phyloP scores from a whole-genome alignment of 163 green algal species.

The Scenedesmus sp. region DNA sequence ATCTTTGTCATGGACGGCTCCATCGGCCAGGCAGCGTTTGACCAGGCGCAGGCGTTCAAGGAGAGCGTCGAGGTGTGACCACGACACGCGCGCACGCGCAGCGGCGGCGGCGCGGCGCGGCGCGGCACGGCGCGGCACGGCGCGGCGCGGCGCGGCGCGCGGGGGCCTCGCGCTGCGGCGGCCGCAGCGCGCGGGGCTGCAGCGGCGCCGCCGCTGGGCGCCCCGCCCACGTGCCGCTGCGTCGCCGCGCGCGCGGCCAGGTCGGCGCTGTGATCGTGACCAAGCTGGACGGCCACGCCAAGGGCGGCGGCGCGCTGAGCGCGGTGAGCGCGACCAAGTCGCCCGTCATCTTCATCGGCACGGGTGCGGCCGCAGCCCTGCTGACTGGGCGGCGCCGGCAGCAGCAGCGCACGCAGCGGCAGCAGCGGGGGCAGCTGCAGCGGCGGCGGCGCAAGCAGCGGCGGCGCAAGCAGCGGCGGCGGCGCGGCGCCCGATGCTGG shows the following conservation, averaged over 20 bases:
- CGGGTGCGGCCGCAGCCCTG: conserved; percentile 65
- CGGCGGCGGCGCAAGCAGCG: too few relatives aligned
- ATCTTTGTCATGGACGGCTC: conserved; percentile 99
- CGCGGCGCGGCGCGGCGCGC: too few relatives aligned
- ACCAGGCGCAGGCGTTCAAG: conserved; percentile 98
- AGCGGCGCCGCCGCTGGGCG: too few relatives aligned
- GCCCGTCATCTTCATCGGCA: conserved; percentile 98
- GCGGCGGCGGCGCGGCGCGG: too few relatives aligned
- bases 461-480: neutral
- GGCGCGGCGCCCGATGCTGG: neutral
- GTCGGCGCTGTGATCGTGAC: conserved; percentile 93
- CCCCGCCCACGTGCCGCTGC: too few relatives aligned
- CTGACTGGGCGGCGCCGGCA: neutral
- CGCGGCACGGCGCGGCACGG: too few relatives aligned
- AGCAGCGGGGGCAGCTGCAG: neutral
- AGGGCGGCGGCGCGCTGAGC: conserved; percentile 94
- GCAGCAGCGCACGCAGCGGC: neutral
- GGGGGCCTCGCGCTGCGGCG: too few relatives aligned
- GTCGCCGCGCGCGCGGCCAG: conserved; percentile 61
- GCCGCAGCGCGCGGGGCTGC: too few relatives aligned
- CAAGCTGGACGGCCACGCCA: conserved; percentile 99
- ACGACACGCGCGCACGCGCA: too few relatives aligned
- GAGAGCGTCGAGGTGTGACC: conserved; percentile 85
- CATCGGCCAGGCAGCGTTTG: conserved; percentile 96
- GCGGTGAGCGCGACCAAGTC: conserved; percentile 94